Evolutionary conservation across 768 basidiomycete species (phyloP), one percentile per base, ranked within the genome.

Genomic region (Suillus ampliporus): DNA sequence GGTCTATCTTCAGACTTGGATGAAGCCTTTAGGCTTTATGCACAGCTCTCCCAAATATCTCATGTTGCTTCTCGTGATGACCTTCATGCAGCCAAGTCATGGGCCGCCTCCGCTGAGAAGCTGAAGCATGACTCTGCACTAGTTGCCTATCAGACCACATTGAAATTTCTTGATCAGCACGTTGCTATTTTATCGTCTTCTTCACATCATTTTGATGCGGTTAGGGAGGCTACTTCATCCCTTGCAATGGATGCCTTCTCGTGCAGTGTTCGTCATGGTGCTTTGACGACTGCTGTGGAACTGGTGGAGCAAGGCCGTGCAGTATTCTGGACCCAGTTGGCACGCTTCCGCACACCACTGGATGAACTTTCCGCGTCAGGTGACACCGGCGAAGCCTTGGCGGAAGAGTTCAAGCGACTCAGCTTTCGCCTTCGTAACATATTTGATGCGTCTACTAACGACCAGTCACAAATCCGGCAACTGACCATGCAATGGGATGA

Each of bases 221-320:
- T 59, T 5, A 59, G 46, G 43, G 11, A 14, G 40, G 28, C 15
- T 6, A 64, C 57, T 1, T 38, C 52, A 4, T 46, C 67, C 15
- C 40, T 72, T 17, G 68, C 67, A 10, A 63, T 63, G 19, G 57
- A 74, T 31, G 72, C 71, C n/a, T 41, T 69, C 5, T 54, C 69
- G 3, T 69, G 71, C 57, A 76, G 73, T 2, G 67, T 74, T 37
- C 28, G 21, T 1, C 58, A 40, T 17, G 68, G 66, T 3, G 52
- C 69, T 44, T 40, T 70, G 23, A 61, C 58, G 19, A 59, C 65
- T 34, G 74, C 71, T 35, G 62, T 79, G 6, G 77, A 79, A 48
- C 74, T 78, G 68, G 68, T 78, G 2, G 75, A 75, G 48, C 71
- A 76, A 26, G 72, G 72, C 1, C 64, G 70, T 2, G 67, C 69